phyloP scores from a whole-genome alignment of 208 protist species.

The Leishmania braziliensis region DNA sequence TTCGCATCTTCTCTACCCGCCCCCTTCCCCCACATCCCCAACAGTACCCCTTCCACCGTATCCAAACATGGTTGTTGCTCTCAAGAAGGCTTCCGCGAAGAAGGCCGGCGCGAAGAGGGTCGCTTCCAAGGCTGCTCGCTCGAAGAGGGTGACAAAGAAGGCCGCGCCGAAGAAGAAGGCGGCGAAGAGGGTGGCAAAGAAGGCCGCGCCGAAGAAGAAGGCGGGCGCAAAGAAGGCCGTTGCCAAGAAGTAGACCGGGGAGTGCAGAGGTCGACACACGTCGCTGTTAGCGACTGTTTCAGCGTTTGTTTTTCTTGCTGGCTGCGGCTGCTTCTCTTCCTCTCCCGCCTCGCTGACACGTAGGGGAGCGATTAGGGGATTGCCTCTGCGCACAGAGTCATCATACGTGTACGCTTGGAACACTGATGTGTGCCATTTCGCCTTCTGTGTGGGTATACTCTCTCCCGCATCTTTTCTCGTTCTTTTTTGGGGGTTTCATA shows the following conservation, averaged over 20 bases:
- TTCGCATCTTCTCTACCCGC: background rate
- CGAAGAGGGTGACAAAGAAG: constrained; percentile 35
- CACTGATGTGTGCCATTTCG: background rate
- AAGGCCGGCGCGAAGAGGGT: constrained; percentile 20
- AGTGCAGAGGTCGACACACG: background rate
- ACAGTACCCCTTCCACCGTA: background rate
- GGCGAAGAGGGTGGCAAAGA: constrained; percentile 18
- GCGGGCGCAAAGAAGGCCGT: background rate
- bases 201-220: constrained; percentile 26
- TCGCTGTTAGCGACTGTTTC: background rate
- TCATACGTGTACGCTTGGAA: background rate
- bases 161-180: constrained; percentile 32
- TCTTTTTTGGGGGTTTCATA: background rate
- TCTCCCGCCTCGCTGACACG: background rate
- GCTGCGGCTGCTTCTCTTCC: constrained; percentile 1
- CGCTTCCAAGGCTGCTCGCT: constrained; percentile 25
- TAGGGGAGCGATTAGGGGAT: background rate
- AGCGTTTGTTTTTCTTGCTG: background rate
- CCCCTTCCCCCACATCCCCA: background rate
- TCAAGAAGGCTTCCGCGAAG: constrained; percentile 34
- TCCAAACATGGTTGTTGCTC: constrained; percentile 6
- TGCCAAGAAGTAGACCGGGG: constrained; percentile 16
- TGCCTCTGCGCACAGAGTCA: background rate
- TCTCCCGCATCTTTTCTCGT: constrained; percentile 9
- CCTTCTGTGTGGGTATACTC: constrained; percentile 9